A percentile compares a stretch with the other conserved stretches of the same genome.
Conservation (phyloP, 176 grass and related monocot species). For the Oryza nivara region DNA sequence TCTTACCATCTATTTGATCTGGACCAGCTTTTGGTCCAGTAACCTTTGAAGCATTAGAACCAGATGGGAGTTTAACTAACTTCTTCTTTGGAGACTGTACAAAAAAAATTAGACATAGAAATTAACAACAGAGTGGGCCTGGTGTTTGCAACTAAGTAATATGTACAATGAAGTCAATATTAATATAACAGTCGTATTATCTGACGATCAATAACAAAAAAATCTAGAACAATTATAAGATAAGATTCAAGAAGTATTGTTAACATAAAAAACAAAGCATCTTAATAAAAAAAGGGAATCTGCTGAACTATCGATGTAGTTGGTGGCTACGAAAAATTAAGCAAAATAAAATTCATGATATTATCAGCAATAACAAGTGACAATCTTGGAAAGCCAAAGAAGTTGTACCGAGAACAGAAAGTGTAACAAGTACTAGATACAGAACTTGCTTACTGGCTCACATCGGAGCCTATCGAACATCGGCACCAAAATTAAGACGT, state of each 20-base stretch:
- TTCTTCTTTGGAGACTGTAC: conserved; percentile 46
- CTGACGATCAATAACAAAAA: no score
- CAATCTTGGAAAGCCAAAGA: background rate
- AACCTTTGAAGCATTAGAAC: conserved; percentile 45
- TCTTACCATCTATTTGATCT: conserved; percentile 38
- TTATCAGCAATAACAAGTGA: background rate
- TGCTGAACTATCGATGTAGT: conserved; percentile 34
- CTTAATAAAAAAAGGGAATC: background rate
- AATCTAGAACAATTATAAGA: no score
- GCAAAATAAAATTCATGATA: conserved; percentile 5
- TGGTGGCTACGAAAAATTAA: conserved; percentile 46
- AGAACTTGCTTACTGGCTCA: background rate
- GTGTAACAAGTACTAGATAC: no score
- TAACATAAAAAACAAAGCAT: no score
- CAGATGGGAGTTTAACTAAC: conserved; percentile 32
- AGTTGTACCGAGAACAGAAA: background rate
- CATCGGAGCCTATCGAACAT: background rate
- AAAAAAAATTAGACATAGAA: background rate
- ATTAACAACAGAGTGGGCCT: background rate
- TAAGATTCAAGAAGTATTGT: no score
- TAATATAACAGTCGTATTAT: no score
- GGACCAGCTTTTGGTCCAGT: conserved; percentile 21
- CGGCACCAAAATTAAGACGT: background rate
- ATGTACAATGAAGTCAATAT: no score
- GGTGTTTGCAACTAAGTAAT: no score